Evolutionary conservation across 768 basidiomycete genomes (phyloP).

Genomic region (Tephrocybe sp.): DNA sequence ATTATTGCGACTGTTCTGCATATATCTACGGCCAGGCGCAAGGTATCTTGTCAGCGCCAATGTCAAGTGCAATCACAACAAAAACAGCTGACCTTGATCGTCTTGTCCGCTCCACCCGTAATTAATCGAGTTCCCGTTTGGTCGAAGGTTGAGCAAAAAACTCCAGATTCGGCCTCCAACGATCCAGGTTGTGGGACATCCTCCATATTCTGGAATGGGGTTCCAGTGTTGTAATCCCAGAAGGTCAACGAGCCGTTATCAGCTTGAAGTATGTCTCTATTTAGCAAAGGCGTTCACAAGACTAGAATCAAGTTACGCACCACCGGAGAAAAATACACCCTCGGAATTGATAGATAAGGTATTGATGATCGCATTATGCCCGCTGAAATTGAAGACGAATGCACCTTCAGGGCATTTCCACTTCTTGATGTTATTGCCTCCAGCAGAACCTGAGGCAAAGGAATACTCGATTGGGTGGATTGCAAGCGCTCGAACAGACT

Average conservation of each 20-base stretch:
- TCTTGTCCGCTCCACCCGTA: slow-evolving; percentile 98
- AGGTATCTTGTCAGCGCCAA: background rate
- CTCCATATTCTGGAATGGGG: slow-evolving; percentile 91
- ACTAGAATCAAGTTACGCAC: slow-evolving; percentile 38
- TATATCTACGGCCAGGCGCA: slow-evolving; percentile 41
- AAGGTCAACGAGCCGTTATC: slow-evolving; percentile 90
- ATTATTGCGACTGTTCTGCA: slow-evolving; percentile 68
- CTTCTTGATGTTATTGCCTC: slow-evolving; percentile 99
- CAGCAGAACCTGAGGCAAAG: slow-evolving; percentile 92
- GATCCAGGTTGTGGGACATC: slow-evolving; percentile 98
- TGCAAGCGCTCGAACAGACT: slow-evolving; percentile 90
- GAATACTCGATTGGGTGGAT: slow-evolving; percentile 97
- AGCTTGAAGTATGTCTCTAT: slow-evolving; percentile 37
- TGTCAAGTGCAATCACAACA: slow-evolving; percentile 3
- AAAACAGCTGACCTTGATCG: slow-evolving; percentile 75
- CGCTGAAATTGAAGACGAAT: slow-evolving; percentile 95
- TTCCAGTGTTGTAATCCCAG: slow-evolving; percentile 95
- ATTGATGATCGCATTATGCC: slow-evolving; percentile 98
- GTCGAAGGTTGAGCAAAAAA: slow-evolving; percentile 97
- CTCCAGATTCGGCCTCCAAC: slow-evolving; percentile 93
- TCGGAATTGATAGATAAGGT: slow-evolving; percentile 91
- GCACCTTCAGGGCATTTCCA: slow-evolving; percentile 98
- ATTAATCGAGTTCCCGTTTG: slow-evolving; percentile 91
- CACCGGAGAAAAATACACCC: slow-evolving; percentile 96
- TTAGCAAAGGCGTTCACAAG: background rate